Evolutionary conservation across 2,329 filamentous ascomycete species (phyloP).

Genomic region (Sordariomycetes sp.): DNA sequence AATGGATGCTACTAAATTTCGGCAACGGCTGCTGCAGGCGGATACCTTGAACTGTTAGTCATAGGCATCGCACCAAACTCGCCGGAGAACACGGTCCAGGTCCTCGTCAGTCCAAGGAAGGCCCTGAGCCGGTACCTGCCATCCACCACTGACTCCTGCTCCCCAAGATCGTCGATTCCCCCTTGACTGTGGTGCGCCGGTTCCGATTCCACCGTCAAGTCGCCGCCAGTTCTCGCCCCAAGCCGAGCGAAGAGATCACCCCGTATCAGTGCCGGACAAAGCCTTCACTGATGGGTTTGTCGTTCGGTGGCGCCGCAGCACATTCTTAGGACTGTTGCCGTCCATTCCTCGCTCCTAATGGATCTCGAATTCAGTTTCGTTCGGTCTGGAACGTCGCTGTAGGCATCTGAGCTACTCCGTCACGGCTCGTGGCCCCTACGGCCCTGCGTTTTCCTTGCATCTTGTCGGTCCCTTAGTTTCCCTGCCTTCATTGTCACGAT

Average conservation of each 20-base stretch:
- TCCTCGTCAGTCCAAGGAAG: not conserved
- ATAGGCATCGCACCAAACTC: not conserved
- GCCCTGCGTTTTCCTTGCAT: not conserved
- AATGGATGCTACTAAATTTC: not conserved
- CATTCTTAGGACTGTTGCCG: not conserved
- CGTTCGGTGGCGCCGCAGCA: not conserved
- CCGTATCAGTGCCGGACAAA: not conserved
- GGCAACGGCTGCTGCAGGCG: not conserved
- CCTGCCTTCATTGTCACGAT: not conserved
- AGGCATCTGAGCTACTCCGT: not conserved
- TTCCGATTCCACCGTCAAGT: not conserved
- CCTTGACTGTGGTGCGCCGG: not conserved
- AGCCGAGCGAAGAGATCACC: not conserved
- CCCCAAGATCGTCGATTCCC: not conserved
- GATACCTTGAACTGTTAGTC: constrained; percentile 1
- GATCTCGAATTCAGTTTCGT: not conserved
- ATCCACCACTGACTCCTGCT: not conserved
- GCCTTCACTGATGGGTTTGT: not conserved
- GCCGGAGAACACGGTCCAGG: not conserved
- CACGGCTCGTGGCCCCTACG: not conserved
- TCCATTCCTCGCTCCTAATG: not conserved
- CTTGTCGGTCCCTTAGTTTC: not conserved
- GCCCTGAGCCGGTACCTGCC: not conserved
- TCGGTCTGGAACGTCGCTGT: not conserved
- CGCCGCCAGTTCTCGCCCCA: not conserved